Percentiles rank a stretch among this genome's conserved stretches.
phyloP scores from a whole-genome alignment of 2,329 filamentous ascomycete species.

The Graphiopsis chlorocephala region DNA sequence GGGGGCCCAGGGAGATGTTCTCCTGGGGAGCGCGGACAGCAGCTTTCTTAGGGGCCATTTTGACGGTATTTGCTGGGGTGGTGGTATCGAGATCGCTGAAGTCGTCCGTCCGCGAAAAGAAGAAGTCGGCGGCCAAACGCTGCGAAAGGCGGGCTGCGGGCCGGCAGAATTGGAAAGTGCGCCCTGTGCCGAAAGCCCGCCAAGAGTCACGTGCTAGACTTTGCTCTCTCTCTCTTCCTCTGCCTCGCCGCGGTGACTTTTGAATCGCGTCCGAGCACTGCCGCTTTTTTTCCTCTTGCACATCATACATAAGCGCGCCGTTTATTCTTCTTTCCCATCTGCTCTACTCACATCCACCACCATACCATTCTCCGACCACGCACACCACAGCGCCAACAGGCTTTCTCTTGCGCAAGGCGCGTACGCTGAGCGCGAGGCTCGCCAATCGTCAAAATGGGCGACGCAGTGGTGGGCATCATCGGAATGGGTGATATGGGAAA shows the following conservation, averaged over 20 bases:
- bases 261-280: conserved; percentile 10
- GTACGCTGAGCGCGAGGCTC: conserved; percentile 10
- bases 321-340: background rate
- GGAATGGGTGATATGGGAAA: conserved; percentile 99
- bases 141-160: background rate
- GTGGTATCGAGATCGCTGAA: conserved; percentile 12
- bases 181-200: background rate
- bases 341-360: background rate
- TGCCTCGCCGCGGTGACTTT: conserved; percentile 3
- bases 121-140: background rate
- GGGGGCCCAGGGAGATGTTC: conserved; percentile 97
- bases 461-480: conserved; percentile 85
- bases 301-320: conserved; percentile 5
- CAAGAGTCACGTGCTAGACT: background rate
- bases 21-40: conserved; percentile 75
- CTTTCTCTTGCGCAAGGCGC: background rate
- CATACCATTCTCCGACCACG: background rate
- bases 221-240: background rate
- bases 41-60: conserved; percentile 92
- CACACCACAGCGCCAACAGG: background rate
- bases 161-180: conserved; percentile 15
- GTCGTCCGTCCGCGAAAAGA: conserved; percentile 13
- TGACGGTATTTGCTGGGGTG: conserved; percentile 29
- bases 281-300: conserved; percentile 9
- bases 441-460: conserved; percentile 51